Base-by-base conservation (phyloP, 345 rosid genomes). In the Eucalyptus cloeziana region DNA sequence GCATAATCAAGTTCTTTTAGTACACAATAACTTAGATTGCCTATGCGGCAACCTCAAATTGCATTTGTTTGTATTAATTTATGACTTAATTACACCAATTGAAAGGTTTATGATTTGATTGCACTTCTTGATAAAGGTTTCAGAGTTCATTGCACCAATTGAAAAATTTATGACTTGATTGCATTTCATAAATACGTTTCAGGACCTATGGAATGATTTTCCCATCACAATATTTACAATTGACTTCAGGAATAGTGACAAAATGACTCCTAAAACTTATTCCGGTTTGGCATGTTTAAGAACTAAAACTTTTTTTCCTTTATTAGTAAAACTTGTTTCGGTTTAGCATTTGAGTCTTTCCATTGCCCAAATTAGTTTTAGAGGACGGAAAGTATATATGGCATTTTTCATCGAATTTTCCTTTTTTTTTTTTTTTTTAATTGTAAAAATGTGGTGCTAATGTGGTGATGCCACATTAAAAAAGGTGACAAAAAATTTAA, bases 1-100 rank as follows among this genome's bases (percentile, higher is more conserved):
- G 10, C 6, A 0, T 14, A 1, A n/a, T 67, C 21, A n/a, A n/a
- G 6, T n/a, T n/a, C 9, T n/a, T 15, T 15, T n/a, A 64, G 21
- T 12, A 8, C 37, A n/a, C 5, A 2, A 7, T 14, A 7, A 64
- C 76, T n/a, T n/a, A 64, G 12, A 67, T 15, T 67, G 12, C 17
- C 43, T 31, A 67, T 15, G 40, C 0, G 3, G 12, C 10, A 1
- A 8, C 22, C 43, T 31, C 43, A 69, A 67, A 69, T 31, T 31
- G 79, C 80, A 8, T 16, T 16, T 4, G 4, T 33, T 31, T 8
- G 24, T 31, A n/a, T 9, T 8, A 33, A 16, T 69, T 31, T 3
- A 16, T 0, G 1, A 33, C 43, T n/a, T 67, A 14, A 67, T 14
- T 7, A 67, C 3, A 67, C 40, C 21, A 67, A 67, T 0, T 2